Base-by-base conservation (phyloP, 331 rosid species). In the Dryas integrifolia region DNA sequence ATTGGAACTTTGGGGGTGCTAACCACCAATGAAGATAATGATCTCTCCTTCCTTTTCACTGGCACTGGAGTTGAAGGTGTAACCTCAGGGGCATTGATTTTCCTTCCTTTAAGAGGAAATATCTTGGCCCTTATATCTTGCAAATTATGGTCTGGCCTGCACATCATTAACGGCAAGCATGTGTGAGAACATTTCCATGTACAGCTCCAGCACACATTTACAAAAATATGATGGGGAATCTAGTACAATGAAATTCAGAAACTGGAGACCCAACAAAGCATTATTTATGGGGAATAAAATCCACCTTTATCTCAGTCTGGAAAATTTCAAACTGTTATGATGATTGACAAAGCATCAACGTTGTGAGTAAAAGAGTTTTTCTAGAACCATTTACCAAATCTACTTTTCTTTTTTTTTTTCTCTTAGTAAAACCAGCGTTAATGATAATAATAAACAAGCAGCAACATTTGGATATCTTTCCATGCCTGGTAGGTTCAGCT, bases 121-220 rank as follows among this genome's bases (percentile, higher is more conserved):
- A 92, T 74, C 84, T 92, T 95, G 65, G 88, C 85, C 80, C 96
- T 90, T 60, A 95, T 85, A 80, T 95, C 99, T 84, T 95, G 99
- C 83, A 95, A 77, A 87, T 95, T 95, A 84, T 95, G 97, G 85
- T 95, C 99, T 58, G 97, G 96, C 96, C 99, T 95, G 92, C 76
- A 81, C 39, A 82, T 57, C 30, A 79, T 58, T 51, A 77, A 65
- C 58, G 66, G 53, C 64, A 67, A 62, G 62, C 44, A 58, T n/a
- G 59, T 26, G 55, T 61, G 77, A 51, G 44, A 59, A 48, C 46
- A 53, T 41, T 46, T 61, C 16, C 0, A 63, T 8, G 9, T 48
- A 68, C 52, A 74, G 72, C 62, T 9, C 63, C 66, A 63, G 63
- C 12, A 35, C 49, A 69, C 15, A 45, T 45, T 56, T 10, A 46